Base-by-base conservation (phyloP, 2,329 filamentous ascomycete genomes). In the Bipolaris sorokiniana region DNA sequence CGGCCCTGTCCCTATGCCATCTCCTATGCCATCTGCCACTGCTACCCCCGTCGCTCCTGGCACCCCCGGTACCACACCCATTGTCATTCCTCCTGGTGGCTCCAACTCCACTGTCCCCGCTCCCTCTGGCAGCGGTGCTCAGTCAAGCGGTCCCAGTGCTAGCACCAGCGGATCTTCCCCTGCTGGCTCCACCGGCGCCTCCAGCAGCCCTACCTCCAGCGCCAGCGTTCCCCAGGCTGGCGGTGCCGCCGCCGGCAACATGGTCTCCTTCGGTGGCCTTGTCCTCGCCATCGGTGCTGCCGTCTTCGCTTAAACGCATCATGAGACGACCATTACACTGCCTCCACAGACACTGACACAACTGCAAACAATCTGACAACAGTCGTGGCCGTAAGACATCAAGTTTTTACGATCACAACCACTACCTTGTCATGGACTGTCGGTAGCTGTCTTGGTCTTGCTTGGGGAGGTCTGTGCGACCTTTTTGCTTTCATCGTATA, bases 251-350 rank as follows among this genome's bases (percentile, higher is more conserved):
- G 38, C 59, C 7, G 58, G 51, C 64, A 72, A 67, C 65, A 56
- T 70, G 48, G 63, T 65, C 64, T 72, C 71, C 33, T 59, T 74
- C 61, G 71, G 71, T 38, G 66, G 64, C 22, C 54, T 74, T 22
- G 65, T 64, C 51, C 26, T 72, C 48, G 71, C 70, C 54, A 53
- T 68, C 38, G 65, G 62, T 56, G 72, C 67, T 51, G 63, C 68
- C 47, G 48, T 72, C 61, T 59, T 75, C 52, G 70, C 68, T 59
- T 75, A 70, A 63, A 56, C 62, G 54, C 26, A 16, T 42, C 41
- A 1, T n/a, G 40, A 2, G 7, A 33, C 40, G 16, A 2, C 31
- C 3, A n/a, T 6, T 18, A 7, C 41, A 51, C 16, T 41, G 46
- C 20, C 9, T 23, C 13, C 28, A 31, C 28, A 31, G 13, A 31